Evolutionary conservation across 106 monocot genomes (phyloP), one percentile per base, ranked within the genome.

Genomic region (Platanthera zijinensis): DNA sequence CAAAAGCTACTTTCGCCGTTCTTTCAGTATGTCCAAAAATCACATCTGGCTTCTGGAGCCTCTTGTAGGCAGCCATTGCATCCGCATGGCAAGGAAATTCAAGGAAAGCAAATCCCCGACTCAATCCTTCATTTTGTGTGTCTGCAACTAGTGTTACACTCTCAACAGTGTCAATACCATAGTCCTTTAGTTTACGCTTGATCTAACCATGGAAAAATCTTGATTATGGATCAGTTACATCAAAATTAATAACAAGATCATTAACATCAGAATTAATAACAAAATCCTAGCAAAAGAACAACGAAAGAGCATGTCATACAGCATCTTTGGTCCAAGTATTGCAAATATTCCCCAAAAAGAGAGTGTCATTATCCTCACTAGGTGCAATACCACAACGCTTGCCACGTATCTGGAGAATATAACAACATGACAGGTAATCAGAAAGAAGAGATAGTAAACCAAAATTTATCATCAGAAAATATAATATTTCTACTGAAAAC

Each of bases 251-350:
- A 2, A 25, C 14, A 4, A 69, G 32, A 57, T 68, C 39, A 39
- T 1, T 39, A 39, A 39, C 39, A 39, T 39, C 39, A 39, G 39
- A 39, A 39, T 54, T 11, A 4, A 56, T 1, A 18, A 50, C 4
- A 64, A 75, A 12, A 39, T 52, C 19, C 49, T 11, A 75, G 13
- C 8, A 50, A 71, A 47, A 67, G 3, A 80, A 32, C 48, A 64
- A 48, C 3, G 30, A 51, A 17, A 54, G 56, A 7, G 18, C 18
- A 14, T 63, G 52, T 10, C 77, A 63, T 82, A 91, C 90, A 74
- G 90, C 87, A 51, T 86, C 90, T 71, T 88, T 91, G 21, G 90
- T 91, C 90, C 90, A 91, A 18, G 85, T 91, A 75, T 91, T 91
- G 70, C 88, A 91, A 21, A 91, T 88, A 74, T 91, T 91, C 50